Evolutionary conservation across 768 basidiomycete genomes (phyloP).

Genomic region (Hygrophoropsis aurantiaca): DNA sequence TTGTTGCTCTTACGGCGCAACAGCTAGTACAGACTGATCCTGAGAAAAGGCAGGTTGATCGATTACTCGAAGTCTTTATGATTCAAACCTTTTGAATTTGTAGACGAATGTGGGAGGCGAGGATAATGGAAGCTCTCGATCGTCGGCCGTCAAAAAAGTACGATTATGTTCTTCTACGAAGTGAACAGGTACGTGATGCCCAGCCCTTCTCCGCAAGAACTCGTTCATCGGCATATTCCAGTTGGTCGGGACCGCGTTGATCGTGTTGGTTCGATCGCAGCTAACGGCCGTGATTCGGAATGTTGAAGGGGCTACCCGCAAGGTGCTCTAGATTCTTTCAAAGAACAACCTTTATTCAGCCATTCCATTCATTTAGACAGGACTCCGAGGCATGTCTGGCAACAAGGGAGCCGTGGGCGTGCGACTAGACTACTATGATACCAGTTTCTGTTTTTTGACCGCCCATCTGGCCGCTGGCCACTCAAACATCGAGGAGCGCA

Average conservation of each 20-base stretch:
- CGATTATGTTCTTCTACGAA: conserved; percentile 83
- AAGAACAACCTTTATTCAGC: conserved; percentile 5
- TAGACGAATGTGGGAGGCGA: conserved; percentile 86
- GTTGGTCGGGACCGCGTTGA: conserved; percentile 93
- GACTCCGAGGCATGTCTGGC: conserved; percentile 89
- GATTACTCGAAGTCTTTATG: background rate
- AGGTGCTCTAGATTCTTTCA: conserved; percentile 49
- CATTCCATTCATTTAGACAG: conserved; percentile 53
- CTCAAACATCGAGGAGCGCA: conserved; percentile 83
- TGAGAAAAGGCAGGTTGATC: conserved; percentile 70
- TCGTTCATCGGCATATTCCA: conserved; percentile 28
- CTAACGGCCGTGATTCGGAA: conserved; percentile 80
- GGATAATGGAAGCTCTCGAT: conserved; percentile 77
- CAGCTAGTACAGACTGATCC: conserved; percentile 97
- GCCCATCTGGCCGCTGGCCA: conserved; percentile 98
- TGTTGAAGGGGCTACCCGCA: conserved; percentile 89
- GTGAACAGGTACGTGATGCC: conserved; percentile 71
- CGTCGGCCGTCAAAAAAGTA: conserved; percentile 62
- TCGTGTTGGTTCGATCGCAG: conserved; percentile 79
- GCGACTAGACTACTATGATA: conserved; percentile 87
- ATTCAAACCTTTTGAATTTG: background rate
- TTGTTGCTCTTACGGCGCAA: conserved; percentile 96
- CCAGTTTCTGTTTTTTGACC: conserved; percentile 92
- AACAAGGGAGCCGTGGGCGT: conserved; percentile 97
- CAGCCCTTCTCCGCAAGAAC: background rate